Conservation (phyloP, 2,329 filamentous ascomycete genomes). For the Fusarium brachygibbosum region DNA sequence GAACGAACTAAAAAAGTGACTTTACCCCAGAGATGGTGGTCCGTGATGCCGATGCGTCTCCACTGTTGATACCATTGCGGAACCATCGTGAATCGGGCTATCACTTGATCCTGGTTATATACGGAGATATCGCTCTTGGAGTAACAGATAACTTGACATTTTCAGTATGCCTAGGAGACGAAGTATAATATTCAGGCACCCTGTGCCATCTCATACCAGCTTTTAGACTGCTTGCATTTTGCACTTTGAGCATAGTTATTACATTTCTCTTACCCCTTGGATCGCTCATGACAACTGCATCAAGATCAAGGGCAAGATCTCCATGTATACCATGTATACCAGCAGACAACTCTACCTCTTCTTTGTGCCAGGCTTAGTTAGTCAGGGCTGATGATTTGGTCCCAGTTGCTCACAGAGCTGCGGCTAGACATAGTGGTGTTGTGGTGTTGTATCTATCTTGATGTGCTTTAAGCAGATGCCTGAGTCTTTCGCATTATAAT, state of each 20-base stretch:
- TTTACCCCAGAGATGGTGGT: constrained; percentile 2
- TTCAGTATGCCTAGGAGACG: not conserved
- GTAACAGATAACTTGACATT: not conserved
- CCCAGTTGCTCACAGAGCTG: too few species aligned
- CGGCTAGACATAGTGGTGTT: too few species aligned
- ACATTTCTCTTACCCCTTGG: not conserved
- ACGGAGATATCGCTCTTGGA: not conserved
- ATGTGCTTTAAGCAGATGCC: too few species aligned
- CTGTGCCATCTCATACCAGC: not conserved
- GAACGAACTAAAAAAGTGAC: constrained; percentile 4
- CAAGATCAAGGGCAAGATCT: too few species aligned
- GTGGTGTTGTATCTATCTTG: too few species aligned
- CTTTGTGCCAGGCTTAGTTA: too few species aligned
- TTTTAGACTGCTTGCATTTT: not conserved
- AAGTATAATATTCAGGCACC: not conserved
- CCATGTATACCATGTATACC: too few species aligned
- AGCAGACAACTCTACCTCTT: too few species aligned
- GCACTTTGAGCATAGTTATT: not conserved
- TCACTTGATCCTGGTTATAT: not conserved
- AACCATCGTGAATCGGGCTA: not conserved
- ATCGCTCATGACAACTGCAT: too few species aligned
- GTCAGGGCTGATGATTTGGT: too few species aligned
- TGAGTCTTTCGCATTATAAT: too few species aligned
- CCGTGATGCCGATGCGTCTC: not conserved
- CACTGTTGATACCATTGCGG: constrained; percentile 1